These are phyloP conservation scores for Pichia insulana DNA, from an alignment of 805 yeast species.

Conservation along the genomic window DNA sequence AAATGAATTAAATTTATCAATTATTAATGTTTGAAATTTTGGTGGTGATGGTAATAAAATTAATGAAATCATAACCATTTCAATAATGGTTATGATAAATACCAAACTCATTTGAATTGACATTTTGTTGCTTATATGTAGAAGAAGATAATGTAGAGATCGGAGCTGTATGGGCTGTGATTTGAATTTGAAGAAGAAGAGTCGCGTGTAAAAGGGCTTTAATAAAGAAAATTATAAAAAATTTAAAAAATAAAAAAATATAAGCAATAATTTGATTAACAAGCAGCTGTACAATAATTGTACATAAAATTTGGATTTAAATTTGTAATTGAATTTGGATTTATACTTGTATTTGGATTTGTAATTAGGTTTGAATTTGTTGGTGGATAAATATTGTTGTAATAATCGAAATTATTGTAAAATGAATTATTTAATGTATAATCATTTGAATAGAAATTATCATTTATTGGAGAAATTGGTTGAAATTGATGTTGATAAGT, in stretches of 20 bases:
- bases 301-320: not conserved
- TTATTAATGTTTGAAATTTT: slow-evolving; percentile 30
- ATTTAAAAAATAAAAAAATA: not conserved
- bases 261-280: too few species aligned
- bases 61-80: slow-evolving; percentile 35
- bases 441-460: not conserved
- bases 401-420: slow-evolving; percentile 3
- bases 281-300: slow-evolving; percentile 14
- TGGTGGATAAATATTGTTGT: slow-evolving; percentile 7
- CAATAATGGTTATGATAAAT: slow-evolving; percentile 35
- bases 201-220: too few species aligned
- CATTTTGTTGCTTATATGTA: slow-evolving; percentile 13
- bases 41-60: slow-evolving; percentile 44
- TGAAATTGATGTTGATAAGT: slow-evolving; percentile 14
- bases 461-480: slow-evolving; percentile 1
- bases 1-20: slow-evolving; percentile 25
- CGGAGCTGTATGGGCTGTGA: too few species aligned
- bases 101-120: slow-evolving; percentile 26
- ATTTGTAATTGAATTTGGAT: too few species aligned
- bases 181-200: too few species aligned
- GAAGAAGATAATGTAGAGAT: not conserved
- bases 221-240: not conserved
- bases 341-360: too few species aligned
- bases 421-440: not conserved
- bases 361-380: too few species aligned